Conservation (phyloP, 495 filamentous ascomycete species). For the Polyplosphaeria fusca region DNA sequence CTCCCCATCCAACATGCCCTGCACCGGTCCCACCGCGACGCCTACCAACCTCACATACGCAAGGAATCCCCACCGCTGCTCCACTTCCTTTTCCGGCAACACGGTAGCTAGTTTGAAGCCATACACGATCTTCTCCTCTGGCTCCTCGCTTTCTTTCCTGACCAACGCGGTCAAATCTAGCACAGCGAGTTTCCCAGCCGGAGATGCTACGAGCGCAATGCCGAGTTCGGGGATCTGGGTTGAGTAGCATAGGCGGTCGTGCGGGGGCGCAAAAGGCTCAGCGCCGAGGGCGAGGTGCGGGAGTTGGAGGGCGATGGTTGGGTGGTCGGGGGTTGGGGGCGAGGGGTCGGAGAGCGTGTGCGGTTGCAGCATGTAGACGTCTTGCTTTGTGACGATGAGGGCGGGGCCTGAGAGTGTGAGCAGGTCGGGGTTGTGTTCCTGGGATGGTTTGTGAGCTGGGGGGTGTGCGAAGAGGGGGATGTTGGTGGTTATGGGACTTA, state of each 20-base stretch:
- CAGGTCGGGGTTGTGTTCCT: not conserved
- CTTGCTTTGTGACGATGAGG: conserved; percentile 33
- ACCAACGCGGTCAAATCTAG: conserved; percentile 59
- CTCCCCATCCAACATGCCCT: conserved; percentile 45
- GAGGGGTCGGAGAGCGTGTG: not conserved
- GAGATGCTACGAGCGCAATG: conserved; percentile 68
- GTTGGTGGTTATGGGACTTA: too few relatives aligned
- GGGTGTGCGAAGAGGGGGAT: too few relatives aligned
- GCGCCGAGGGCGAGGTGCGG: conserved; percentile 8
- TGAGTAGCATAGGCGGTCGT: conserved; percentile 74
- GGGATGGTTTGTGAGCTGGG: conserved; percentile 17
- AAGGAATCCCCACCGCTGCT: conserved; percentile 24
- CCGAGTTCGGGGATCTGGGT: conserved; percentile 74
- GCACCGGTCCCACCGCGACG: conserved; percentile 59
- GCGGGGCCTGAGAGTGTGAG: conserved; percentile 16
- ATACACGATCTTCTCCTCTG: conserved; percentile 36
- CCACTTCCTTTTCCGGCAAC: not conserved
- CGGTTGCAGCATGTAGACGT: conserved; percentile 35
- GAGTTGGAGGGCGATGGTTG: conserved; percentile 18
- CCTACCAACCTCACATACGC: conserved; percentile 47
- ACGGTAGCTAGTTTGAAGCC: conserved; percentile 51
- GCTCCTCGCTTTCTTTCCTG: conserved; percentile 19
- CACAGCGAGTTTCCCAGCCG: conserved; percentile 71
- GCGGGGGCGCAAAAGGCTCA: conserved; percentile 19
- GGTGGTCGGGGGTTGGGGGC: not conserved